Evolutionary conservation across 2,329 filamentous ascomycete species (phyloP), one percentile per base, ranked within the genome.

Genomic region (Colletotrichum orbiculare): DNA sequence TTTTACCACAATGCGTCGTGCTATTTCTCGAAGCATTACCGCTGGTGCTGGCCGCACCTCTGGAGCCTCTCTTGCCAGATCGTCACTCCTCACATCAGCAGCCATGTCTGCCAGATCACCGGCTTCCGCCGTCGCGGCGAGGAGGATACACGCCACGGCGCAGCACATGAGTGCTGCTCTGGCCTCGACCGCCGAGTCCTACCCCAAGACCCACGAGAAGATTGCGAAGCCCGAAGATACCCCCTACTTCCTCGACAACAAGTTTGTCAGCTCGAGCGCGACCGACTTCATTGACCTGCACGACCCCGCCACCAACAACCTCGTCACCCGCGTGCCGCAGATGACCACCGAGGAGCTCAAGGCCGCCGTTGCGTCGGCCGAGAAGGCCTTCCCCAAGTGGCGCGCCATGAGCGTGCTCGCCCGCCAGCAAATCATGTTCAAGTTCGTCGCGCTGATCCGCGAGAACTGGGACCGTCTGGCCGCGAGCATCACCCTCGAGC

Each of bases 401-500:
- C 87, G 83, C 71, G 83, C 85, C 68, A 94, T 88, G 34, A 92
- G 88, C 75, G 82, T 95, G 68, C 84, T 96, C 69, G 82, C 86
- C 68, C 85, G 92, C 68, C 92, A 96, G 83, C 88, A 92, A 80
- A 90, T 95, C 80, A 93, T 95, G 91, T 95, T 96, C 85, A 91
- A 91, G 78, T 94, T 93, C 73, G 91, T 93, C 39, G 85, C 85
- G 38, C 82, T 96, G 73, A 93, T 96, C 75, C 84, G 91, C 56
- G 90, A 94, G 80, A 91, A 96, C 81, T 94, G 91, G 91, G 92
- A 96, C 76, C 85, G 92, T 15, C 81, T 96, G 70, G 92, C 92
- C 13, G 92, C 92, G 11, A 93, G 90, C 80, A 96, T 96, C 77
- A 94, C 91, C 7, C 84, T 95, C 61, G 92, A 96, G 82, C 92